Evolutionary conservation across 1,284 basidiomycete genomes (phyloP), one percentile per base, ranked within the genome.

Genomic region (Calocybe gambosa): DNA sequence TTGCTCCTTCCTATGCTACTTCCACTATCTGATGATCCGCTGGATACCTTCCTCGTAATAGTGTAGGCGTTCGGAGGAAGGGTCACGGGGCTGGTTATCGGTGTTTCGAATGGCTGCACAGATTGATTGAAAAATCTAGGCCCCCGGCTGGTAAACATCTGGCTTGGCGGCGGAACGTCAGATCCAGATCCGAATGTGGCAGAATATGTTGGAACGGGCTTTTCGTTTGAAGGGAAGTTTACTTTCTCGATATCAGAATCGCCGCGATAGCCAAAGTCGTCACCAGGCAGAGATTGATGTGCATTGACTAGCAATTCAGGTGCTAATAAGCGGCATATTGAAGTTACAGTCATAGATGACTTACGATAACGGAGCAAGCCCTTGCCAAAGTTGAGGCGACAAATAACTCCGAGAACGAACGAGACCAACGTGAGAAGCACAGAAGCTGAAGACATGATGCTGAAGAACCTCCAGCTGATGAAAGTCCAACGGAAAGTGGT

Each of bases 401-500:
- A 88, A 49, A 81, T 51, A 34, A 86, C 56, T 13, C 83, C 85
- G 31, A 89, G 61, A 40, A 79, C 56, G 53, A 87, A 67, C 0
- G 78, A 71, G 34, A 71, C 42, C 13, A 80, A 49, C 6, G 78
- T 77, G 42, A 89, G 68, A 39, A 75, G 55, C 10, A 80, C 76
- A 0, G 85, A 85, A 2, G 73, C 65, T 8, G 68, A 61, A 5
- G 78, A 72, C 66, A 86, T 80, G 48, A 83, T 58, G 44, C 75
- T 72, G 64, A 89, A 89, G 69, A 89, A 88, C 5, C 63, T 61
- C 86, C 87, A 89, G 13, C 78, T 77, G 33, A 73, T 62, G 61
- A 85, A 88, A 13, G 79, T 82, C 80, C 85, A 86, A 39, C 82
- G 77, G 75, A 89, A 89, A 1, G 80, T 77, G 13, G 68, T 67